phyloP scores from a whole-genome alignment of 352 stramenopile genomes.

The Pythium monospermum region DNA sequence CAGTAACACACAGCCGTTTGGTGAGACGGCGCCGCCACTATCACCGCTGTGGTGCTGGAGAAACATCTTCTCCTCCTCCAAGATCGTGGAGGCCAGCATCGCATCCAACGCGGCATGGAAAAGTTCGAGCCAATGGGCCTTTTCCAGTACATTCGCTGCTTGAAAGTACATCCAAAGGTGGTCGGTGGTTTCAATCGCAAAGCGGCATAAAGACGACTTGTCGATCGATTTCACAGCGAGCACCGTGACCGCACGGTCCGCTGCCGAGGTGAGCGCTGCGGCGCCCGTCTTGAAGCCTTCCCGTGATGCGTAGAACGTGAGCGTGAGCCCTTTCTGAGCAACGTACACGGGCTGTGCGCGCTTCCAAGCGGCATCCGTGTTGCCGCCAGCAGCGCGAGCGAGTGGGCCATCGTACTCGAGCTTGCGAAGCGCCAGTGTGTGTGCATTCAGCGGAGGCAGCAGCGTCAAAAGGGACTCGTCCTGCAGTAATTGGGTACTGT shows the following conservation, averaged over 20 bases:
- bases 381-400: constrained; percentile 11
- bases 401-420: constrained; percentile 22
- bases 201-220: constrained; percentile 1
- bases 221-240: constrained; percentile 28
- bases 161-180: constrained; percentile 30
- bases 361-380: constrained; percentile 28
- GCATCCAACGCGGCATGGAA: constrained; percentile 29
- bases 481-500: constrained; percentile 17
- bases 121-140: constrained; percentile 26
- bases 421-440: constrained; percentile 9
- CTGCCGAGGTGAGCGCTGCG: constrained; percentile 9
- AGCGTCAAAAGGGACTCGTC: constrained; percentile 17
- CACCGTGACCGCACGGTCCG: constrained; percentile 24
- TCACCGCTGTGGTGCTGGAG: too few relatives aligned
- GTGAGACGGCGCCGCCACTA: not conserved
- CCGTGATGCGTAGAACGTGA: constrained; percentile 50
- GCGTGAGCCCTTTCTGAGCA: constrained; percentile 31
- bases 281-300: constrained; percentile 52
- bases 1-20: constrained; percentile 6
- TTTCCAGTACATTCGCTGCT: constrained; percentile 18
- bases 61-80: constrained; percentile 14
- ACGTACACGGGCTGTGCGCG: constrained; percentile 41
- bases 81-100: constrained; percentile 15
- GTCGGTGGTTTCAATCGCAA: constrained; percentile 34
- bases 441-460: constrained; percentile 15